Evolutionary conservation across 2,329 filamentous ascomycete genomes (phyloP), one percentile per base, ranked within the genome.

Genomic region (Venturiaceae sp.): DNA sequence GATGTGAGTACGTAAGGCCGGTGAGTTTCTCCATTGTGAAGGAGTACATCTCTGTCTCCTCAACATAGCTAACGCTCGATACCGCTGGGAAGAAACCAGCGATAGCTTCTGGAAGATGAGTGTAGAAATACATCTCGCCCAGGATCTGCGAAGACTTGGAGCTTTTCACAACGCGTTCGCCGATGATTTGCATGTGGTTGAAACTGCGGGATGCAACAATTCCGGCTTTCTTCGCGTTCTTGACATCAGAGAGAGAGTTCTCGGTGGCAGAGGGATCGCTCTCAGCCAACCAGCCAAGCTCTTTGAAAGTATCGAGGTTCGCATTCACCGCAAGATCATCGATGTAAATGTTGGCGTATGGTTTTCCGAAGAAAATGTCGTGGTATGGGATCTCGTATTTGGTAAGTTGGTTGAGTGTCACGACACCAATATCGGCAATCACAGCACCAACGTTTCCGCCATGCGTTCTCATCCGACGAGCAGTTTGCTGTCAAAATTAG

Each of bases 261-360:
- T 13, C 21, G 8, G 23, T 26, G 11, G 63, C 60, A 3, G 57
- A 53, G 1, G 62, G 54, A 23, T 64, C 61, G 26, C 58, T 47
- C 52, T 67, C 67, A 14, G 68, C 66, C 26, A 69, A 61, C 66
- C 67, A 68, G 55, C 67, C 67, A 39, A 69, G 64, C 58, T 68
- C 66, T 13, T 63, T 61, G 62, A 63, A 64, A 0, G 66, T 68
- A 54, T 68, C 65, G 30, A 68, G 57, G 58, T 68, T 68, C 53
- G 66, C 64, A 50, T 68, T 66, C 44, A 68, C 62, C 23, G 63
- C 63, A 19, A 62, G 50, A 54, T 63, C 60, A 58, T 68, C 66
- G 37, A 69, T 62, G 55, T 69, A 68, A n/a, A 67, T 33, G 21
- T 50, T 19, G 44, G 44, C 44, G 21, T 50, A 50, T 23, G 44